Base-by-base conservation (phyloP, 768 basidiomycete species). In the Lactarius evosmus region DNA sequence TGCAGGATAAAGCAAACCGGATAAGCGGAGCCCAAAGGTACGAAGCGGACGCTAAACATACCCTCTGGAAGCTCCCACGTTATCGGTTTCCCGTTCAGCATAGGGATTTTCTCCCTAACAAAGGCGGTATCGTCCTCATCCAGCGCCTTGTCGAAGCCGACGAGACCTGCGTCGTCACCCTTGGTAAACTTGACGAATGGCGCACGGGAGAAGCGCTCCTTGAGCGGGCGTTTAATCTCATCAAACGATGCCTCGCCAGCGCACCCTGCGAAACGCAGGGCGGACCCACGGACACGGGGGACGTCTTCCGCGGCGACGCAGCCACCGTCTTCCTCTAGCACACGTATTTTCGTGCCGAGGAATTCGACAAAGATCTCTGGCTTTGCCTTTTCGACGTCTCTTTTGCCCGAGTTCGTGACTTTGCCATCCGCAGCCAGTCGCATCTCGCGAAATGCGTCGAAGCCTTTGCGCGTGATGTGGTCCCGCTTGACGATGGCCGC, bases 391-490 rank as follows among this genome's bases (percentile, higher is more conserved):
- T n/a, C 61, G 49, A 60, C 68, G 7, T 76, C 75, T 62, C 76
- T 78, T 46, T 73, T 73, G 36, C 71, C 70, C 27, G 46, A 49
- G 6, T 65, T 61, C 60, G 75, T 76, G 27, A 70, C 74, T 52
- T 69, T 75, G 32, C 70, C 72, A 17, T 56, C 64, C 8, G 55
- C 44, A 30, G 59, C 60, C 40, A 61, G 66, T 58, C 70, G 77
- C 82, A 84, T 86, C 66, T 88, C 85, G 58, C 80, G 79, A 79
- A 94, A 94, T 17, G 92, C 92, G 70, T 93, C 87, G 76, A 94
- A 94, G 12, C 87, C 87, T 56, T 74, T 74, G 46, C 74, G 69
- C 5, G 81, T 75, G 57, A 87, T 81, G 52, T 73, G 72, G 49
- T 87, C 84, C 65, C 81, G 83, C 66, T 85, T 82, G 66, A 83